These are phyloP conservation scores for Solanum hybrid DNA, from an alignment of 305 asterid species.

Conservation along the genomic window DNA sequence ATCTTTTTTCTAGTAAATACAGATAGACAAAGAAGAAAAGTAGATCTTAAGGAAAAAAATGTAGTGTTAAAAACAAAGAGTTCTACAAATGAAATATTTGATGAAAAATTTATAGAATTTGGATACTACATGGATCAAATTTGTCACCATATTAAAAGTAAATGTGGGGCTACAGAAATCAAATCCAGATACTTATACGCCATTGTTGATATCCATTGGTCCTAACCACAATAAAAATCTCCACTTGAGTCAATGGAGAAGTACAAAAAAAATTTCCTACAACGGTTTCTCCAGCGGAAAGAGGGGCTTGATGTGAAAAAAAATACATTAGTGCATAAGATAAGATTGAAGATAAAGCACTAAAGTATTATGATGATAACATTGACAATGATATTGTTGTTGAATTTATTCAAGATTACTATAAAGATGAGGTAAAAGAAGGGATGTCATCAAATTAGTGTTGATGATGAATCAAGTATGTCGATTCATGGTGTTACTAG, in stretches of 20 bases:
- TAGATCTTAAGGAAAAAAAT: no score
- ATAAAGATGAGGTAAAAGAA: not conserved
- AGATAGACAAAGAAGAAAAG: no score
- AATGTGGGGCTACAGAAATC: constrained; percentile 2
- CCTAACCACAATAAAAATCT: constrained; percentile 2
- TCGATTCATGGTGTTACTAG: constrained; percentile 9
- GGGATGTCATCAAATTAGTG: not conserved
- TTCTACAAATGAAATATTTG: not conserved
- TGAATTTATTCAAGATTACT: not conserved
- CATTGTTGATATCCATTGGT: constrained; percentile 9
- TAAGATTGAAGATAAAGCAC: not conserved
- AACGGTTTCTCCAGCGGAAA: not conserved
- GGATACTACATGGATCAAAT: not conserved
- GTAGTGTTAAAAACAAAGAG: not conserved
- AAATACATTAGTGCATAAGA: not conserved
- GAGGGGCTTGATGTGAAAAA: not conserved
- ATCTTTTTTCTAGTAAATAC: no score
- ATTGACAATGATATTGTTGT: not conserved
- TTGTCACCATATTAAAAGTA: not conserved
- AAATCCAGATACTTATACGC: constrained; percentile 8
- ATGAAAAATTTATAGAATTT: not conserved
- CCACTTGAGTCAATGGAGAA: not conserved
- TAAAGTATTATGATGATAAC: not conserved
- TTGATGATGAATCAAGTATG: constrained; percentile 7
- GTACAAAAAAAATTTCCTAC: not conserved